Base-by-base conservation (phyloP, 768 basidiomycete species). In the Boletus reticulatus region DNA sequence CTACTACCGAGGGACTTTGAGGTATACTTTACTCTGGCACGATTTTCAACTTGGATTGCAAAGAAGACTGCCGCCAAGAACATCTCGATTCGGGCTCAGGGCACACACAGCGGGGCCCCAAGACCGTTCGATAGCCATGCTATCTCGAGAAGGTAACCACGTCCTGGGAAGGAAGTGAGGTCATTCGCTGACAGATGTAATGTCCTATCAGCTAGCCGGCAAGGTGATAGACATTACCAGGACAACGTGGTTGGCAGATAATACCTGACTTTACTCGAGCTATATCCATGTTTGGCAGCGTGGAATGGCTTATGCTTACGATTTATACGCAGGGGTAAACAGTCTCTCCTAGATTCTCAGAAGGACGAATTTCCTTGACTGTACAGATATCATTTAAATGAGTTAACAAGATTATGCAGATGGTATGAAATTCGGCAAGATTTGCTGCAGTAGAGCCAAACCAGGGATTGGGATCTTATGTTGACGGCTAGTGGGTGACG, bases 381-480 rank as follows among this genome's bases (percentile, higher is more conserved):
- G 19, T 17, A 20, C 29, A 34, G 16, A 50, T 38, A 42, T 4
- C 14, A 43, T 13, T 32, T 7, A 45, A 31, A 54, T 43, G 13
- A 51, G 16, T 41, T 7, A 39, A 48, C 14, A 36, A 36, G 22
- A 42, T 52, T 42, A 59, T 17, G 51, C 42, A 17, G 60, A 67
- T 45, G 56, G 62, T 42, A 46, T 55, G 47, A 67, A 68, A 36
- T 49, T 44, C 41, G 67, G 59, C 31, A 65, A 9, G 51, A 58
- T 42, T 50, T 64, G 62, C 13, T 61, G 65, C 48, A 72, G 43
- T 47, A 67, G 45, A 13, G 57, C 56, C 39, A 72, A 45, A 39
- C 72, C 70, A 17, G 72, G 70, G 27, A 72, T 65, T 22, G 70
- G 66, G 1, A 72, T 29, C 6, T 65, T 58, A 42, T 65, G 62